Conservation (phyloP, 1,139 yeast genomes). For the Kodamaea sp. region DNA sequence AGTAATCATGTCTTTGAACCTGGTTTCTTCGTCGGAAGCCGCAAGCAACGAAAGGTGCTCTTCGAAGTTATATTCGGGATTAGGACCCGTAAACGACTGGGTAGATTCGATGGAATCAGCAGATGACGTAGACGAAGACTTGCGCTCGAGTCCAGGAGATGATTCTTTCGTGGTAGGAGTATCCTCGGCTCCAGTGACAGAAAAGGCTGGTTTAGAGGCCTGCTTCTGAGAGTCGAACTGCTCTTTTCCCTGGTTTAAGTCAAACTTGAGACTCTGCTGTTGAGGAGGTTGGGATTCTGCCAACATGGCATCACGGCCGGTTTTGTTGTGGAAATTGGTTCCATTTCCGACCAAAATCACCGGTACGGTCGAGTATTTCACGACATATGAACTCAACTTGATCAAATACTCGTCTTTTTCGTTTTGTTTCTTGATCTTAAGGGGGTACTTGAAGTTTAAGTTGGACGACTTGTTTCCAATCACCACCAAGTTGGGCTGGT, state of each 20-base stretch:
- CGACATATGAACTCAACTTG: slow-evolving; percentile 40
- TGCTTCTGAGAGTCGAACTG: too few relatives aligned
- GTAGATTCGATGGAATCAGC: slow-evolving; percentile 18
- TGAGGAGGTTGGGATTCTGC: slow-evolving; percentile 1
- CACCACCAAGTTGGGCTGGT: slow-evolving; percentile 41
- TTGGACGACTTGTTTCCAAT: slow-evolving; percentile 41
- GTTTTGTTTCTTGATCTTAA: slow-evolving; percentile 26
- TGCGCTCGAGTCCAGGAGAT: slow-evolving; percentile 1
- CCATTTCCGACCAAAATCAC: slow-evolving; percentile 40
- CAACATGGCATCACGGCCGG: slow-evolving; percentile 11
- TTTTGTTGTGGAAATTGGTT: slow-evolving; percentile 14
- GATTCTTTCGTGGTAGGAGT: not conserved
- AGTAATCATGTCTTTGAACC: slow-evolving; percentile 26
- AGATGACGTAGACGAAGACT: slow-evolving; percentile 7
- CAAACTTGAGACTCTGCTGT: slow-evolving; percentile 10
- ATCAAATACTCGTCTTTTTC: slow-evolving; percentile 29
- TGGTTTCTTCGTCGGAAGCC: slow-evolving; percentile 7
- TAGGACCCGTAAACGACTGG: slow-evolving; percentile 13
- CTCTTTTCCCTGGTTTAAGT: slow-evolving; percentile 6
- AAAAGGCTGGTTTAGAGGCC: not conserved
- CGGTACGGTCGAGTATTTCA: slow-evolving; percentile 45
- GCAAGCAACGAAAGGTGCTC: slow-evolving; percentile 5
- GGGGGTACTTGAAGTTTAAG: slow-evolving; percentile 47
- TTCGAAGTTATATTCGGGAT: slow-evolving; percentile 11
- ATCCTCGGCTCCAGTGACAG: not conserved